phyloP scores from a whole-genome alignment of 768 basidiomycete genomes.

The Termitomyces sp. region DNA sequence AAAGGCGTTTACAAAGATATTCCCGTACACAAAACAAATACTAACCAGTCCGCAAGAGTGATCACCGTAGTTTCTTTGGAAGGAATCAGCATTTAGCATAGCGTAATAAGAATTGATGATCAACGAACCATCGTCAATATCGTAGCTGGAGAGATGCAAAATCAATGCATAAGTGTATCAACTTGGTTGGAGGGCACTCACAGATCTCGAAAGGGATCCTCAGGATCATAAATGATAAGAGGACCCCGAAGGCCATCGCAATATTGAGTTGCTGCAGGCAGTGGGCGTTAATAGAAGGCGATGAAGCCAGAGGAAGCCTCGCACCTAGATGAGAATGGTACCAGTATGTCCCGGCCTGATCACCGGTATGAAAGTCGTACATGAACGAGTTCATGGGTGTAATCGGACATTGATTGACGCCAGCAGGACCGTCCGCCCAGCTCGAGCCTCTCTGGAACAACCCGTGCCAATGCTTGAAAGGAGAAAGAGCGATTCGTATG shows the following conservation, averaged over 20 bases:
- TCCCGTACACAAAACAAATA: background rate
- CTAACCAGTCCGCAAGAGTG: background rate
- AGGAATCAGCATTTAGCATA: background rate
- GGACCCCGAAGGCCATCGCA: slow-evolving; percentile 4
- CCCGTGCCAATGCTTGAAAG: slow-evolving; percentile 2
- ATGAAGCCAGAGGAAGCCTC: background rate
- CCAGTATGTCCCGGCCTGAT: slow-evolving; percentile 5
- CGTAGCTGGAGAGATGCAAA: background rate
- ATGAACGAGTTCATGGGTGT: background rate
- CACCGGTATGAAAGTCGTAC: background rate
- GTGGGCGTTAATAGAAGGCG: background rate
- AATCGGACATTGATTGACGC: slow-evolving; percentile 1
- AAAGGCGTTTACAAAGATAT: background rate
- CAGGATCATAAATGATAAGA: background rate
- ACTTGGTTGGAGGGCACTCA: background rate
- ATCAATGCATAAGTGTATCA: background rate
- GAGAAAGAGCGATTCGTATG: background rate
- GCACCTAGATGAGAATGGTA: slow-evolving; percentile 5
- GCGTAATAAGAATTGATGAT: background rate
- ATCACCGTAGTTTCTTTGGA: background rate
- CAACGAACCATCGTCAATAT: slow-evolving; percentile 1
- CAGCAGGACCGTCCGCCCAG: slow-evolving; percentile 2
- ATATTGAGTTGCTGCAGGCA: background rate
- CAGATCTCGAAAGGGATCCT: slow-evolving; percentile 1
- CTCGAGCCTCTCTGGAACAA: background rate